These are phyloP conservation scores for Mycena kentingensis DNA, from an alignment of 768 basidiomycete species.

Conservation along the genomic window DNA sequence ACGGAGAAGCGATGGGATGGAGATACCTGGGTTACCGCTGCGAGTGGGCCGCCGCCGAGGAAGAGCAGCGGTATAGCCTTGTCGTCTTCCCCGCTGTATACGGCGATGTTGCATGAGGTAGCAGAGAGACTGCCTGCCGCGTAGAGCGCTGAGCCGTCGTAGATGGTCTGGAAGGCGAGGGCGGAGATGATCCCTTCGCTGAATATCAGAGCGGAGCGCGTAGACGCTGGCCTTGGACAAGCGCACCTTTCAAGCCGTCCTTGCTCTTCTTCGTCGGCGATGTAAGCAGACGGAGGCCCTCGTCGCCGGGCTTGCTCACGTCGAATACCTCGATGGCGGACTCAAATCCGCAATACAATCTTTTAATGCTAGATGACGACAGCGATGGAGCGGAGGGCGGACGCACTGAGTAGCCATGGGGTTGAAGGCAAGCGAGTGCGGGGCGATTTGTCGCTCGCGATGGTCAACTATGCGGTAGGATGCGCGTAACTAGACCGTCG, in stretches of 20 bases:
- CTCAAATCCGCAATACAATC: slow-evolving; percentile 87
- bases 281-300: slow-evolving; percentile 69
- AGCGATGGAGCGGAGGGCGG: not conserved
- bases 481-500: slow-evolving; percentile 68
- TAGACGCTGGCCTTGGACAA: not conserved
- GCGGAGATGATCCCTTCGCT: slow-evolving; percentile 77
- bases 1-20: not conserved
- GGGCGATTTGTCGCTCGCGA: slow-evolving; percentile 86
- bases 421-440: slow-evolving; percentile 83
- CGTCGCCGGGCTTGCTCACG: slow-evolving; percentile 62
- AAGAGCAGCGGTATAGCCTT: slow-evolving; percentile 58
- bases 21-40: slow-evolving; percentile 58
- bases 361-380: slow-evolving; percentile 28
- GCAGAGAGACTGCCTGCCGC: slow-evolving; percentile 78
- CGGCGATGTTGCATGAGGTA: slow-evolving; percentile 56
- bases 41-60: slow-evolving; percentile 55
- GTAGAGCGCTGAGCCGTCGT: slow-evolving; percentile 62
- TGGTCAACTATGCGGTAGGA: slow-evolving; percentile 94
- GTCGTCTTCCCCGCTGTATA: slow-evolving; percentile 61
- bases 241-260: slow-evolving; percentile 82
- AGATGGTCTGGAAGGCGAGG: slow-evolving; percentile 67
- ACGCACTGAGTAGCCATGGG: slow-evolving; percentile 60
- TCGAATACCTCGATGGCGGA: slow-evolving; percentile 87
- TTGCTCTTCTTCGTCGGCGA: slow-evolving; percentile 76
- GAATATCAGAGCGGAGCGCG: too few species aligned